Evolutionary conservation across 2,329 filamentous ascomycete genomes (phyloP).

Genomic region (Grosmannia penicillata): DNA sequence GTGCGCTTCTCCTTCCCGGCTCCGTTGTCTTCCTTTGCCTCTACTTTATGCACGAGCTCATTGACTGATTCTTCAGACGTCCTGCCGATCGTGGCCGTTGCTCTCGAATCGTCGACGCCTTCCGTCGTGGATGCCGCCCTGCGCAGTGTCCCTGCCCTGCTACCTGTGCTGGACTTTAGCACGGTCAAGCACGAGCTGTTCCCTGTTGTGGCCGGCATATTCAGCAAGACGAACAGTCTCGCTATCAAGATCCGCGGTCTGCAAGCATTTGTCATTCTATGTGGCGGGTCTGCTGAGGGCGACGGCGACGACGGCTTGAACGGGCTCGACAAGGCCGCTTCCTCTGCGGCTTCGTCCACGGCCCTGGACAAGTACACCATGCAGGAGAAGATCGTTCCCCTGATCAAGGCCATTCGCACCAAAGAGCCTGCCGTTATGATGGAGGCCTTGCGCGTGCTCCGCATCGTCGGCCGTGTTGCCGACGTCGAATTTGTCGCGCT

Average conservation of each 20-base stretch:
- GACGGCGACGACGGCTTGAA: slow-evolving; percentile 39
- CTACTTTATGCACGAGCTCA: background rate
- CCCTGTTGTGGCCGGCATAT: slow-evolving; percentile 77
- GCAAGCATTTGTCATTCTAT: slow-evolving; percentile 80
- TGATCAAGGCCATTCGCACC: slow-evolving; percentile 87
- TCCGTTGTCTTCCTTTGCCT: background rate
- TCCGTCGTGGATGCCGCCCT: slow-evolving; percentile 77
- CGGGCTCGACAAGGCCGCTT: slow-evolving; percentile 54
- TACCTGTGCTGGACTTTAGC: slow-evolving; percentile 84
- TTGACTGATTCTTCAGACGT: no score
- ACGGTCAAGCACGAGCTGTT: slow-evolving; percentile 97
- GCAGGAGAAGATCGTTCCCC: slow-evolving; percentile 88
- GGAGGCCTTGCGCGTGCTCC: slow-evolving; percentile 72
- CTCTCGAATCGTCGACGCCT: slow-evolving; percentile 79
- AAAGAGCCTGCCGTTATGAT: slow-evolving; percentile 98
- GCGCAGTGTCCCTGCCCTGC: slow-evolving; percentile 60
- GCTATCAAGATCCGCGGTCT: slow-evolving; percentile 88
- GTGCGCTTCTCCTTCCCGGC: slow-evolving; percentile 26
- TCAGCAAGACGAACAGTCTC: slow-evolving; percentile 83
- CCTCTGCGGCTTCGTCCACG: slow-evolving; percentile 43
- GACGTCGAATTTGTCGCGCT: slow-evolving; percentile 86
- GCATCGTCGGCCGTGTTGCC: slow-evolving; percentile 65
- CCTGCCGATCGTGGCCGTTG: slow-evolving; percentile 68
- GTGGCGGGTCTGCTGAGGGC: slow-evolving; percentile 54
- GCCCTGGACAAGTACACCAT: slow-evolving; percentile 96